Evolutionary conservation across 352 stramenopile genomes (phyloP).

Genomic region (Phytophthora foliorum): DNA sequence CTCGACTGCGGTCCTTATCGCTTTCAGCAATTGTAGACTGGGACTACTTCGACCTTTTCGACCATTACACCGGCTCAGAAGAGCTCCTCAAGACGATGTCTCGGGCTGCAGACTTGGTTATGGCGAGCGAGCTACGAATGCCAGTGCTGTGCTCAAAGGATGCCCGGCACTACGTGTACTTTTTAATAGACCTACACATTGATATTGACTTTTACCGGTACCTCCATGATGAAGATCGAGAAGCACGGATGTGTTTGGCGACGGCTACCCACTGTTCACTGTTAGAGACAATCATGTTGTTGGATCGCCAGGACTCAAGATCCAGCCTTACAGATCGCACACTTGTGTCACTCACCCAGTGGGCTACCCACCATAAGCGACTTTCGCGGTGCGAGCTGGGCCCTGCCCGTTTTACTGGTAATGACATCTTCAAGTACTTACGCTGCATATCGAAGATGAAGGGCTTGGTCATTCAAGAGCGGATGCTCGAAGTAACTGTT

Average conservation of each 20-base stretch:
- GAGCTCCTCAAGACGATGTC: background rate
- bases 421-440: conserved; percentile 2
- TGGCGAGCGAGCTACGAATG: background rate
- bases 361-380: background rate
- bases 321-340: background rate
- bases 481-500: background rate
- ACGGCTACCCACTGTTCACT: conserved; percentile 1
- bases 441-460: background rate
- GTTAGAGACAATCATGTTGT: background rate
- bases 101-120: conserved; percentile 1
- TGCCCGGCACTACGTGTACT: conserved; percentile 13
- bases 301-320: background rate
- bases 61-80: background rate
- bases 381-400: background rate
- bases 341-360: background rate
- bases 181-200: background rate
- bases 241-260: conserved; percentile 5
- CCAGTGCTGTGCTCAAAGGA: background rate
- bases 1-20: conserved; percentile 7
- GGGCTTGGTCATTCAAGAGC: background rate
- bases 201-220: conserved; percentile 1
- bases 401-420: background rate
- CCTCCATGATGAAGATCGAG: background rate
- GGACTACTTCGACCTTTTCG: background rate
- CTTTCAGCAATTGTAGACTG: background rate